phyloP scores from a whole-genome alignment of 345 rosid genomes.

The Arabidopsis thaliana region DNA sequence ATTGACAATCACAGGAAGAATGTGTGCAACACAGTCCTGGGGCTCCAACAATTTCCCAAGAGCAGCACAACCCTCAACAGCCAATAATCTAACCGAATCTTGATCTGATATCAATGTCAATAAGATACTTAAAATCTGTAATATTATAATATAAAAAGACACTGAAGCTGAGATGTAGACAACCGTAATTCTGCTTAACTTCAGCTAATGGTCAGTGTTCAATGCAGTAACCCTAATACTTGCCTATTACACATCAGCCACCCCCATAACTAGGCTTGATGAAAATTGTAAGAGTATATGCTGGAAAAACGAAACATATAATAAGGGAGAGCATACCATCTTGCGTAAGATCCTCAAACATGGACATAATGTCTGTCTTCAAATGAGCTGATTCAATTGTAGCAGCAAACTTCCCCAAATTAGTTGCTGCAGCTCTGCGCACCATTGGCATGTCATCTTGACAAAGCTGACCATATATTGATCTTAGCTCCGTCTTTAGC shows the following conservation, averaged over 20 bases:
- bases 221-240: conserved; percentile 1
- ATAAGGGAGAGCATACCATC: conserved; percentile 54
- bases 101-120: conserved; percentile 62
- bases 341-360: conserved; percentile 79
- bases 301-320: conserved; percentile 6
- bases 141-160: neutral
- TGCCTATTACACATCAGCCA: conserved; percentile 5
- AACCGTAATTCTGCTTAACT: neutral
- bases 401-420: conserved; percentile 81
- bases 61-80: conserved; percentile 97
- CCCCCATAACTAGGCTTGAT: neutral
- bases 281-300: neutral
- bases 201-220: neutral
- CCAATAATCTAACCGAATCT: conserved; percentile 94
- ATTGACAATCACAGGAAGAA: conserved; percentile 90
- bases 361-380: conserved; percentile 73
- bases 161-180: conserved; percentile 1
- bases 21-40: conserved; percentile 86
- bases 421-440: conserved; percentile 82
- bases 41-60: conserved; percentile 96
- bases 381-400: conserved; percentile 71
- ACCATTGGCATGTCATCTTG: conserved; percentile 97
- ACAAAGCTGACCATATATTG: conserved; percentile 69
- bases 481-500: conserved; percentile 63
- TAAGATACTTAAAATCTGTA: conserved; percentile 12